Conservation (phyloP, 176 grass and related monocot genomes). For the Triticum turgidum region DNA sequence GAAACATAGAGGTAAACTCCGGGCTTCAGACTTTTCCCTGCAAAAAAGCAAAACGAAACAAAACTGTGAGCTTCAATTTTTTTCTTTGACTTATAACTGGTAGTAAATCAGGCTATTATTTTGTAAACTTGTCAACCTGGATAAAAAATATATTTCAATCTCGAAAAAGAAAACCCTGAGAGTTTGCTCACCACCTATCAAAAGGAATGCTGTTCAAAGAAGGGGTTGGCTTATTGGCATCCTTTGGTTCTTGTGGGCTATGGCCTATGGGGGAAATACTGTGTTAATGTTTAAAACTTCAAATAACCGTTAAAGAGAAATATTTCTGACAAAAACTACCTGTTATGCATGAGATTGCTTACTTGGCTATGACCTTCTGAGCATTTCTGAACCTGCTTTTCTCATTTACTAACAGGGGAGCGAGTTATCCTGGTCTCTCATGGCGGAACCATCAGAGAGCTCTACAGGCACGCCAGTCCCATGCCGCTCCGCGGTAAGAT, state of each 20-base stretch:
- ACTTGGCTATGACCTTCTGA: background rate
- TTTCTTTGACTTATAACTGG: background rate
- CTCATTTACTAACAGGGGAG: slow-evolving; percentile 47
- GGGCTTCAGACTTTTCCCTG: background rate
- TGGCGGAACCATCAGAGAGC: slow-evolving; percentile 72
- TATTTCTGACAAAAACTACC: background rate
- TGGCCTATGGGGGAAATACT: background rate
- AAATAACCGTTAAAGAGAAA: background rate
- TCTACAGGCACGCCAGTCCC: slow-evolving; percentile 51
- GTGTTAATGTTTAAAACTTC: background rate
- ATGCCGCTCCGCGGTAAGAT: slow-evolving; percentile 45
- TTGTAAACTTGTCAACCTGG: background rate
- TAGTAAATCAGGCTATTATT: background rate
- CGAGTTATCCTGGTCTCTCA: slow-evolving; percentile 78
- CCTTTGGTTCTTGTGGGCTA: background rate
- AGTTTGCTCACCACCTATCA: background rate
- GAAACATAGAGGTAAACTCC: slow-evolving; percentile 71
- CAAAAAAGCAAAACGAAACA: background rate
- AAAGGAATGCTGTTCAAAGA: background rate
- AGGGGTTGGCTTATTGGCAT: background rate
- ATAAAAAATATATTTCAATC: too few relatives aligned
- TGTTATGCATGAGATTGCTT: background rate
- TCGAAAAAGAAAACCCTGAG: too few relatives aligned
- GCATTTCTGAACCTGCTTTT: background rate
- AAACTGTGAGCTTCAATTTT: background rate